Percentiles rank a stretch among this genome's conserved stretches.
These are phyloP conservation scores for Magnaporthiopsis rhizophila DNA, from an alignment of 2,329 filamentous ascomycete species.

Conservation along the genomic window DNA sequence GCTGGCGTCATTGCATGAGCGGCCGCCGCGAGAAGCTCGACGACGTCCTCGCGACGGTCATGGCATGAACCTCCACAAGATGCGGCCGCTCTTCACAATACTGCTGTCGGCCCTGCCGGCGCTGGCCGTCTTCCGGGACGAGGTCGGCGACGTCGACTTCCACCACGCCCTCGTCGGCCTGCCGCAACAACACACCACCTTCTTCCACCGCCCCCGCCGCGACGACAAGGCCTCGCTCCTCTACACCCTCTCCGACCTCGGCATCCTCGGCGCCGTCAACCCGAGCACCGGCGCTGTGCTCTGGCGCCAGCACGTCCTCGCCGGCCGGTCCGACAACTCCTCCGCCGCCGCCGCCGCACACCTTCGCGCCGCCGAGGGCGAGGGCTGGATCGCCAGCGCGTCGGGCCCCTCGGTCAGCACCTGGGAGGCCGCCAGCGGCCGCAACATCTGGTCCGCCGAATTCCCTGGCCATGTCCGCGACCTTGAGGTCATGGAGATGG, in stretches of 20 bases:
- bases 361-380: constrained; percentile 68
- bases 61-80: background rate
- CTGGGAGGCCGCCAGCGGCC: constrained; percentile 79
- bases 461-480: constrained; percentile 55
- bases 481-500: constrained; percentile 69
- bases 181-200: constrained; percentile 74
- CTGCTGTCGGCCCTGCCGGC: constrained; percentile 26
- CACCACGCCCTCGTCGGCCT: constrained; percentile 83
- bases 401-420: constrained; percentile 61
- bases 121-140: constrained; percentile 73
- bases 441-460: constrained; percentile 64
- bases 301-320: constrained; percentile 74
- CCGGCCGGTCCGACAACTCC: constrained; percentile 22
- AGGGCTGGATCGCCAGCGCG: constrained; percentile 69
- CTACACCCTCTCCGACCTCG: constrained; percentile 72
- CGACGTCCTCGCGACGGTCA: too few relatives aligned
- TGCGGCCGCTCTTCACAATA: constrained; percentile 8
- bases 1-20: background rate
- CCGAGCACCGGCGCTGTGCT: constrained; percentile 76
- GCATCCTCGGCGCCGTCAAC: constrained; percentile 79
- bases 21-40: background rate
- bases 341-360: constrained; percentile 31
- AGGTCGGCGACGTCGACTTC: constrained; percentile 87
- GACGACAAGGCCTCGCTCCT: constrained; percentile 81
- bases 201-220: constrained; percentile 83